Evolutionary conservation across 192 early-diverging fungal species (phyloP), one percentile per base, ranked within the genome.

Genomic region (Pilaira anomala): DNA sequence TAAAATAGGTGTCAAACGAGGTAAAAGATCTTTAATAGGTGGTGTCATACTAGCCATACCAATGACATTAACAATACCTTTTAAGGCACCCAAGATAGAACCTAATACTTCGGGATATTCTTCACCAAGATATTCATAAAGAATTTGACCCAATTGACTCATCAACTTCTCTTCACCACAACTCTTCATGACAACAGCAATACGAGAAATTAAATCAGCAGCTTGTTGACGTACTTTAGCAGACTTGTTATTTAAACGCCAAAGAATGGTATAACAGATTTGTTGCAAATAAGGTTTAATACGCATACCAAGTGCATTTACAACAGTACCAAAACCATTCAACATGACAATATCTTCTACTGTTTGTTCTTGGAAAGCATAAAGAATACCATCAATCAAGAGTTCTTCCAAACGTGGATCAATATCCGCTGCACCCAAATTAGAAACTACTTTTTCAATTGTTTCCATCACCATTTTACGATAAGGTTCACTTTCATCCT

Each of bases 381-480:
- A 98, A 48, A 99, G 71, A 29, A 96, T 90, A 49, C 94, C 97
- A 72, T 99, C 97, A 67, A 99, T 94, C 66, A 99, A 74, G n/a
- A 89, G 79, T 76, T 95, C 94, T 72, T 96, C 96, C 66, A 97
- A 75, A 14, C 95, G 84, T 26, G 83, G 85, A 57, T 96, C 93
- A 19, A 99, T 85, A 79, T 99, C 97, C 11, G 93, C 85, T 5
- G 90, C 87, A 46, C 97, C 96, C 12, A 97, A 75, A 18, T 78
- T 67, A 14, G 78, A 67, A 21, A 91, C 75, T 12, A 95, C 91
- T 53, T 89, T 87, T 56, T 90, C 90, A 41, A 98, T 90, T 1
- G 94, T 93, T 72, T 97, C 95, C 94, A 98, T 95, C 3, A 93
- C 95, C 96, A 99, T 98, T 69, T 90, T 93, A 13, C 97, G 85